Evolutionary conservation across 2,329 filamentous ascomycete genomes (phyloP).

Genomic region (Chrysosphaeria jannelii): DNA sequence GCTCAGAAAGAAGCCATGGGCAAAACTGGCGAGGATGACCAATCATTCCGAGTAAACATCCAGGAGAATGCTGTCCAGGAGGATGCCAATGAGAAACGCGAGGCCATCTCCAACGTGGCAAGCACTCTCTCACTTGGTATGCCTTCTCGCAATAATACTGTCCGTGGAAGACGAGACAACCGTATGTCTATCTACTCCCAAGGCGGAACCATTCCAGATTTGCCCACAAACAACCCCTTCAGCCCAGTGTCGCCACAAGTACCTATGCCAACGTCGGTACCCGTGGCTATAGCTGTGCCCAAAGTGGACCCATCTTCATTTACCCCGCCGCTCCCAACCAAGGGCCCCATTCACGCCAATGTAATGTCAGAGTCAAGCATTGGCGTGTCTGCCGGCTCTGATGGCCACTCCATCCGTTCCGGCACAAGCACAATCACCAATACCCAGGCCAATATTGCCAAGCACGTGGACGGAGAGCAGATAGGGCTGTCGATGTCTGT

Average conservation of each 20-base stretch:
- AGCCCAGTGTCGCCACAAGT: no score
- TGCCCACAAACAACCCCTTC: no score
- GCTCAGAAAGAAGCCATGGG: constrained; percentile 31
- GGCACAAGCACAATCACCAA: constrained; percentile 42
- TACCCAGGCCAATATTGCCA: constrained; percentile 19
- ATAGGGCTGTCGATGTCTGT: constrained; percentile 67
- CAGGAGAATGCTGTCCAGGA: constrained; percentile 53
- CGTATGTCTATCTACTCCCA: constrained; percentile 84
- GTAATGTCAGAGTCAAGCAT: no score
- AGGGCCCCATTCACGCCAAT: no score
- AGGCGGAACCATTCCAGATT: no score
- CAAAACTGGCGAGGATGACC: constrained; percentile 24
- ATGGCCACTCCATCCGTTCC: constrained; percentile 77
- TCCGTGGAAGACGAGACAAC: constrained; percentile 70
- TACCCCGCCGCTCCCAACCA: no score
- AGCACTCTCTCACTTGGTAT: constrained; percentile 37
- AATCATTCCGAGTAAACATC: constrained; percentile 53
- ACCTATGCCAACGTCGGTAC: no score
- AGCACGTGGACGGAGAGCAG: constrained; percentile 54
- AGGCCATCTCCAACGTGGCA: constrained; percentile 44
- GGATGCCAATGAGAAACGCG: constrained; percentile 41
- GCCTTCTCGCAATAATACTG: constrained; percentile 39
- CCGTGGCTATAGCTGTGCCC: no score
- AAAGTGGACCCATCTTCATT: no score
- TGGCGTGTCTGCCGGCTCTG: constrained; percentile 27